Evolutionary conservation across 2,329 filamentous ascomycete species (phyloP), one percentile per base, ranked within the genome.

Genomic region (Macrophomina pseudophaseolina): DNA sequence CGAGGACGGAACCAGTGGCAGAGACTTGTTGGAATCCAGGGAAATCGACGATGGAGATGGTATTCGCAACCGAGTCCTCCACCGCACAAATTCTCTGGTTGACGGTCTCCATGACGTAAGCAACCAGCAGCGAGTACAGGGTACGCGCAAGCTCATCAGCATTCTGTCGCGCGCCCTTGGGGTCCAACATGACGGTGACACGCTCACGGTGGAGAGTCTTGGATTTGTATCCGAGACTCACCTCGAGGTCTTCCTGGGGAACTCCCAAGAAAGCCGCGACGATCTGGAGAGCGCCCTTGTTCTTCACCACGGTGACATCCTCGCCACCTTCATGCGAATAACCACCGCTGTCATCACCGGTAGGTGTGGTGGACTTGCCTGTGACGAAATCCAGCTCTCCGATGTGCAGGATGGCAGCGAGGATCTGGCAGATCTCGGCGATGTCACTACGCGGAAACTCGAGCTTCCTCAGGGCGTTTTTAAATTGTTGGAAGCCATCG

Each of bases 111-210:
- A 98, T 92, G 46, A 99, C 89, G 78, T 94, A 97, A 16, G 94
- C 93, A 14, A 98, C 94, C 6, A 99, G 84, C 8, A 99, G 88
- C 5, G 94, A 94, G 81, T 99, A 99, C 0, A 99, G 83, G 0
- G 94, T 97, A 62, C 94, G 87, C 4, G 95, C 94, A 58, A 99
- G 87, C 79, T 98, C 95, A 74, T 98, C 94, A 16, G 95, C 95
- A 72, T 97, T 97, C 46, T 88, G 90, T 60, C 93, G 90, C 53
- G 95, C 95, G 46, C 95, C 95, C 66, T 88, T 89, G 6, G 94
- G 92, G 75, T 99, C 95, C 40, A 99, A 86, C 94, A 99, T 97
- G 70, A 99, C 92, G 0, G 95, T 99, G n/a, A 99, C 95, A 65
- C 95, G 90, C 83, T 99, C 95, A 70, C 93, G 91, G 75, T 96